These are phyloP conservation scores for Rickenella mellea DNA, from an alignment of 768 basidiomycete genomes.

Conservation along the genomic window DNA sequence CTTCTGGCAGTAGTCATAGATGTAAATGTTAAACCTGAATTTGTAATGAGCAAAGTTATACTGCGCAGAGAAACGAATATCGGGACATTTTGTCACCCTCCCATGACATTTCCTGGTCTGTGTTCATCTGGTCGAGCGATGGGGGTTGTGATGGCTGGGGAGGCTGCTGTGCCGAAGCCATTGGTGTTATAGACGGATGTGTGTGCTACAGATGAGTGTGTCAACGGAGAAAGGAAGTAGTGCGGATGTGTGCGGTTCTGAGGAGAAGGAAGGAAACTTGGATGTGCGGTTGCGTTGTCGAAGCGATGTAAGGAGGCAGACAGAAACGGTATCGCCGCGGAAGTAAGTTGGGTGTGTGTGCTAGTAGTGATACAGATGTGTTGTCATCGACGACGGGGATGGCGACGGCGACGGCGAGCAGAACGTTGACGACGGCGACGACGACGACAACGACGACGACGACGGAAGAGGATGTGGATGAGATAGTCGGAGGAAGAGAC, in stretches of 20 bases:
- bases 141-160: constrained; percentile 5
- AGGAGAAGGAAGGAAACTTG: constrained; percentile 7
- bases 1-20: constrained; percentile 77
- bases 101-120: constrained; percentile 35
- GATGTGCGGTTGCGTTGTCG: constrained; percentile 7
- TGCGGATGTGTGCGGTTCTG: constrained; percentile 4
- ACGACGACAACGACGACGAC: constrained; percentile 3
- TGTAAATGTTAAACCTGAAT: constrained; percentile 81
- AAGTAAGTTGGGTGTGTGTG: neutral
- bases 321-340: constrained; percentile 9
- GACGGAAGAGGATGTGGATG: constrained; percentile 10
- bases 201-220: neutral
- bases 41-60: constrained; percentile 2
- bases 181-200: constrained; percentile 5
- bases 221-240: neutral
- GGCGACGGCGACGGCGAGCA: constrained; percentile 3
- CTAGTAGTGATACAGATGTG: neutral
- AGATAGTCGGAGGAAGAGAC: constrained; percentile 16
- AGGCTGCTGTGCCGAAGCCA: constrained; percentile 8
- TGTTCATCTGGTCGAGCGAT: neutral
- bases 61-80: constrained; percentile 3
- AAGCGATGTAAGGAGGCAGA: constrained; percentile 6
- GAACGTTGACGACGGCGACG: constrained; percentile 5
- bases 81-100: constrained; percentile 80
- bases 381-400: neutral